Evolutionary conservation across 1,284 basidiomycete genomes (phyloP).

Genomic region (Violaceomyces palustris): DNA sequence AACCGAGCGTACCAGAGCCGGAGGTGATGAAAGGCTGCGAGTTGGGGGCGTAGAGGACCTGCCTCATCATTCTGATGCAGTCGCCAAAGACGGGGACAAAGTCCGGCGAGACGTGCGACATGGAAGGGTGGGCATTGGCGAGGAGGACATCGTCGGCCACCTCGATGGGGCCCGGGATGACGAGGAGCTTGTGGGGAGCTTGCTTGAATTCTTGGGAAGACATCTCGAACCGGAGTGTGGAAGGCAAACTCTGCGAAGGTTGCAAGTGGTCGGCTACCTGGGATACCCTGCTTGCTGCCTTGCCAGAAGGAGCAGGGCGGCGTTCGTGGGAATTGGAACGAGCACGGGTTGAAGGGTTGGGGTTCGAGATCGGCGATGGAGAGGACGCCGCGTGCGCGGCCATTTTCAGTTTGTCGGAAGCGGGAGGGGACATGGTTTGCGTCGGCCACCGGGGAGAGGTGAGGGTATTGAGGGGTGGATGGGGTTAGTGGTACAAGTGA

Average conservation of each 20-base stretch:
- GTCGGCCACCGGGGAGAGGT: no score
- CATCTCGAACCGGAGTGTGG: slow-evolving; percentile 25
- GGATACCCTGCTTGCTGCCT: no score
- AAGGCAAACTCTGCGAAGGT: slow-evolving; percentile 22
- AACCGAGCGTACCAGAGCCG: slow-evolving; percentile 90
- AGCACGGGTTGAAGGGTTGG: no score
- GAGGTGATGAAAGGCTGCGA: slow-evolving; percentile 68
- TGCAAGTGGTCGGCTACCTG: no score
- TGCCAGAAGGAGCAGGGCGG: no score
- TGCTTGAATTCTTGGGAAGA: slow-evolving; percentile 40
- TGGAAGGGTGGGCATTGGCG: slow-evolving; percentile 50
- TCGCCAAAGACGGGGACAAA: slow-evolving; percentile 88
- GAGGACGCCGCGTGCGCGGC: no score
- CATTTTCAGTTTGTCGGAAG: no score
- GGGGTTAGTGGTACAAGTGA: no score
- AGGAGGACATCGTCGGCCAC: slow-evolving; percentile 66
- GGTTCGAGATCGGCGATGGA: no score
- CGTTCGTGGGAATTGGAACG: no score
- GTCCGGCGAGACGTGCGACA: slow-evolving; percentile 75
- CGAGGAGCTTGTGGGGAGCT: slow-evolving; percentile 50
- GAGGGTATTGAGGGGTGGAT: no score
- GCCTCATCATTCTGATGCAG: slow-evolving; percentile 78
- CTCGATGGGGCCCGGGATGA: slow-evolving; percentile 77
- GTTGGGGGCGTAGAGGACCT: slow-evolving; percentile 59
- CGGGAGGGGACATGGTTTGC: no score